Percentiles rank a stretch among this genome's conserved stretches.
These are phyloP conservation scores for Candida morakotiae DNA, from an alignment of 805 yeast genomes.

Conservation along the genomic window DNA sequence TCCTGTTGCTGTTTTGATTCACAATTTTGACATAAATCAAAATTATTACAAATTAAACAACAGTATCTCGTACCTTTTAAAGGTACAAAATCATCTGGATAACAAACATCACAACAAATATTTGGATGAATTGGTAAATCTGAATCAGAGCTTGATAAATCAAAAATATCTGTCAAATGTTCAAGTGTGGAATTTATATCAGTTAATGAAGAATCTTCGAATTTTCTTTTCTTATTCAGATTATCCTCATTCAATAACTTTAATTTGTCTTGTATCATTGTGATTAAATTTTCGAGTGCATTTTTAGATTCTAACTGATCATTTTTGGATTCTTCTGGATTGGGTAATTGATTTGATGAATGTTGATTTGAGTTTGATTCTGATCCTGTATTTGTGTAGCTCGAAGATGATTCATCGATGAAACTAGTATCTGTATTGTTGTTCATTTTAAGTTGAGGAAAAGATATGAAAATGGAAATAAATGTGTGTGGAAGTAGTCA, in stretches of 20 bases:
- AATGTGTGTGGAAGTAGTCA: too few relatives aligned
- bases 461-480: too few relatives aligned
- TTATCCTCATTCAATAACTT: not conserved
- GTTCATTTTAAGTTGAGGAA: too few relatives aligned
- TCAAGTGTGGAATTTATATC: slow-evolving; percentile 27
- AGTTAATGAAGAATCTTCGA: slow-evolving; percentile 7
- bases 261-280: not conserved
- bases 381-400: too few relatives aligned
- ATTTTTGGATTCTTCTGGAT: too few relatives aligned
- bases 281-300: not conserved
- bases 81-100: slow-evolving; percentile 27
- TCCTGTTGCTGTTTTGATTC: slow-evolving; percentile 15
- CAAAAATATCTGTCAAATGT: slow-evolving; percentile 21
- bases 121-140: slow-evolving; percentile 16
- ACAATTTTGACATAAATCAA: slow-evolving; percentile 46
- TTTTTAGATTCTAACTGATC: too few relatives aligned
- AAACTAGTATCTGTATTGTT: too few relatives aligned
- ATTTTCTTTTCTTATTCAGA: slow-evolving; percentile 7
- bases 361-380: too few relatives aligned
- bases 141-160: slow-evolving; percentile 1
- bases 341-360: too few relatives aligned
- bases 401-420: not conserved
- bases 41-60: slow-evolving; percentile 50
- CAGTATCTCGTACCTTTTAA: slow-evolving; percentile 45
- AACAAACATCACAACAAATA: slow-evolving; percentile 34